phyloP scores from a whole-genome alignment of 2,329 filamentous ascomycete genomes.

The Trichophyton schoenleinii region DNA sequence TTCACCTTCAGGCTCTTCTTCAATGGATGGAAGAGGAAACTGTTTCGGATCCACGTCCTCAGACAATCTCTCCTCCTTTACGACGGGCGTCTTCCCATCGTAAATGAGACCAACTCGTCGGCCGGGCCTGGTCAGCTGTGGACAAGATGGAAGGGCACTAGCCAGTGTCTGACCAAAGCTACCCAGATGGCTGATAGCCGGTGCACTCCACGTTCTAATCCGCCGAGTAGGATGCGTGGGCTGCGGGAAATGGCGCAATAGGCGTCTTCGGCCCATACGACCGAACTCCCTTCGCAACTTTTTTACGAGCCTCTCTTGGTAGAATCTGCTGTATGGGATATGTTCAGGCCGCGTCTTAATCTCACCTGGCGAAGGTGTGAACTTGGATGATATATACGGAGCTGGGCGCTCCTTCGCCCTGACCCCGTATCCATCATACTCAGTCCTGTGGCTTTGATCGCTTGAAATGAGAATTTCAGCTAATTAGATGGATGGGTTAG shows the following conservation, averaged over 20 bases:
- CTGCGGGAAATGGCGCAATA: background rate
- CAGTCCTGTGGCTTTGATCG: background rate
- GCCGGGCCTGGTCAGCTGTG: conserved; percentile 8
- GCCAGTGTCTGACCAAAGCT: background rate
- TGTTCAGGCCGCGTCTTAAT: background rate
- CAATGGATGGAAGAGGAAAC: background rate
- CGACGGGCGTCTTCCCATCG: background rate
- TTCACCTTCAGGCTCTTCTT: background rate
- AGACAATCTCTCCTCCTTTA: background rate
- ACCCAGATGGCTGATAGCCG: background rate
- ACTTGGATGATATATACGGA: background rate
- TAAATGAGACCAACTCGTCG: background rate
- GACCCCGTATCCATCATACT: background rate
- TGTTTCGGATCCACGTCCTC: background rate
- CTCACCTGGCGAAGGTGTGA: background rate
- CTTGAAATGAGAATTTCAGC: background rate
- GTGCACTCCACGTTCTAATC: conserved; percentile 8
- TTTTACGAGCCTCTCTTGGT: background rate
- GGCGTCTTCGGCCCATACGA: background rate
- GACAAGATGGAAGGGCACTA: background rate
- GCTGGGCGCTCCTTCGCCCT: background rate
- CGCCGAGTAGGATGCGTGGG: background rate
- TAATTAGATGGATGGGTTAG: background rate
- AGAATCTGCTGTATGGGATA: background rate
- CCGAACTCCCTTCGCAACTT: background rate